These are phyloP conservation scores for Lolium perenne DNA, from an alignment of 176 grass and related monocot species.

Conservation along the genomic window DNA sequence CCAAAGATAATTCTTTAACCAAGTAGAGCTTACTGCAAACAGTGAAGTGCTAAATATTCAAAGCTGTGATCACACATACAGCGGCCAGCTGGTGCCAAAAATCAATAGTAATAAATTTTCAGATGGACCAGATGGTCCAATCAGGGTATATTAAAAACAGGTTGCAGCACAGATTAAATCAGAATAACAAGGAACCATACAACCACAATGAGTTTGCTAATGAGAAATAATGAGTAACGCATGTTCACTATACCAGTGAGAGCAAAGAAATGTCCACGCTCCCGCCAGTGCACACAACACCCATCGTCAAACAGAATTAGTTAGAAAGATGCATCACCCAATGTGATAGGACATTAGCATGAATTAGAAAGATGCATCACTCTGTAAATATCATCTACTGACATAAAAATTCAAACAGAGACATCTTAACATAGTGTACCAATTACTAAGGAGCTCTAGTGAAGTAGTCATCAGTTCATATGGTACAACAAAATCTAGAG, in stretches of 20 bases:
- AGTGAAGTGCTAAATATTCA: not conserved
- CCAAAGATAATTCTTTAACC: not conserved
- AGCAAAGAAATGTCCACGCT: not conserved
- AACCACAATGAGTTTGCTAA: not conserved
- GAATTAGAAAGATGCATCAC: conserved; percentile 5
- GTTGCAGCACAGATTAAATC: not conserved
- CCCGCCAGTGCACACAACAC: not conserved
- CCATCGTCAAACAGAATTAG: not conserved
- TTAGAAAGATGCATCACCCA: not conserved
- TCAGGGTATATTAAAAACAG: not conserved
- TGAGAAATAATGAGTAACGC: not conserved
- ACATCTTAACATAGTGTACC: not conserved
- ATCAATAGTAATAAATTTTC: not conserved
- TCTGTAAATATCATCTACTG: conserved; percentile 1
- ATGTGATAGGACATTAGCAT: not conserved
- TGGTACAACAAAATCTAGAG: conserved; percentile 20
- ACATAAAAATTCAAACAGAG: not conserved
- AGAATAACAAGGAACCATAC: not conserved
- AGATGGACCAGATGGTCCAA: not conserved
- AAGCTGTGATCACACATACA: not conserved
- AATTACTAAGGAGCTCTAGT: conserved; percentile 21
- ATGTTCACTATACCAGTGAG: not conserved
- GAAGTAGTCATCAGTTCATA: conserved; percentile 7
- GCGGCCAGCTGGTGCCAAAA: not conserved
- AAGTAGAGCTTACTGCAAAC: not conserved